Percentiles rank a stretch among this genome's conserved stretches.
These are phyloP conservation scores for Tephrocybe sp. DNA, from an alignment of 768 basidiomycete genomes.

Conservation along the genomic window DNA sequence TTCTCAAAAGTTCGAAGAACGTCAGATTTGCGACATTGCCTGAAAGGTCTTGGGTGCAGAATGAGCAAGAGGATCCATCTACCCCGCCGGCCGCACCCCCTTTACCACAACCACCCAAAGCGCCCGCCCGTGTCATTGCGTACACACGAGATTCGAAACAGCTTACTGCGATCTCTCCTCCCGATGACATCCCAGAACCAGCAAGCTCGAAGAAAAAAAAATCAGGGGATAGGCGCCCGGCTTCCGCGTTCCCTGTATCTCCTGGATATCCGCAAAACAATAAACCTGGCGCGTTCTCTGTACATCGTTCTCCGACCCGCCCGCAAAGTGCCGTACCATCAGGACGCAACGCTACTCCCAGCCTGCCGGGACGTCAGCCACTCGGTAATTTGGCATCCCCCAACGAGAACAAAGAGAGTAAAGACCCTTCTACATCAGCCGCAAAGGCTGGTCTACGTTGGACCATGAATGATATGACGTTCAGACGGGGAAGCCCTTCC, in stretches of 20 bases:
- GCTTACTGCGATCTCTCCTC: not conserved
- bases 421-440: slow-evolving; percentile 16
- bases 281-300: not conserved
- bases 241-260: slow-evolving; percentile 7
- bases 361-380: slow-evolving; percentile 30
- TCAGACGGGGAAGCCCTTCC: slow-evolving; percentile 25
- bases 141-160: slow-evolving; percentile 12
- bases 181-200: slow-evolving; percentile 1
- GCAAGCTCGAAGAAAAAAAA: not conserved
- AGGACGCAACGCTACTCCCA: slow-evolving; percentile 11
- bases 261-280: not conserved
- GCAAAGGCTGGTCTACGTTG: slow-evolving; percentile 21
- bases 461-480: slow-evolving; percentile 33
- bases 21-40: slow-evolving; percentile 42
- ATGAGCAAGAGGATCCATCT: not conserved
- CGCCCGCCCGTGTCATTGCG: slow-evolving; percentile 7
- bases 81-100: not conserved
- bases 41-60: slow-evolving; percentile 5
- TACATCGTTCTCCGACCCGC: slow-evolving; percentile 10
- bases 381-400: slow-evolving; percentile 24
- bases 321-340: slow-evolving; percentile 12
- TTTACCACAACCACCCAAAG: slow-evolving; percentile 2
- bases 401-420: slow-evolving; percentile 18
- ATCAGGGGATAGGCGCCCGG: not conserved
- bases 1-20: slow-evolving; percentile 38